Evolutionary conservation across 1,139 yeast genomes (phyloP), one percentile per base, ranked within the genome.

Genomic region (Ogataea hybrid): DNA sequence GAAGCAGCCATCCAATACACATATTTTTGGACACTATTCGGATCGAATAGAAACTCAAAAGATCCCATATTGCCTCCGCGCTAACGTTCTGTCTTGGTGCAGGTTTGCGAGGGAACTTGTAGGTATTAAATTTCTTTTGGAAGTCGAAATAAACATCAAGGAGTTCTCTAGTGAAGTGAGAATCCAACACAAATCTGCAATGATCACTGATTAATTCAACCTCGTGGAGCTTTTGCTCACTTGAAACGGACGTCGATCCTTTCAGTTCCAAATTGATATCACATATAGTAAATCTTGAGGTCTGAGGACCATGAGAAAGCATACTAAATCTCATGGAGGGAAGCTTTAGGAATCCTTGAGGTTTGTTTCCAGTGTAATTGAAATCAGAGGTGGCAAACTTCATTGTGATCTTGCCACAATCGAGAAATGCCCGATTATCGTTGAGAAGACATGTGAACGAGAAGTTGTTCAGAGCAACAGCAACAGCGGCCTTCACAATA

Each of bases 1-100:
- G 71, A 57, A 84, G 84, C 6, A 87, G 59, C 89, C 95, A 86
- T 0, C 95, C 95, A 27, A 83, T 47, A 53, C 94, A 84, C 48
- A 84, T 72, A 51, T 83, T 79, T 51, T 81, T 76, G 0, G 89
- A 75, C 9, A 81, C 61, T 35, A 85, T 70, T 43, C 79, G 84
- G 31, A 84, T 67, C 0, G 85, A 64, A 14, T 75, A 64, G 46
- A 75, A 68, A 8, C 62, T 60, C 37, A 61, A 39, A 55, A 55
- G 41, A 4, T 43, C 35, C 18, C 40, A 44, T 8, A 46, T 11
- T 6, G 46, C 41, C 9, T 41, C 47, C 2, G 28, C 30, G 20
- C 34, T 31, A 6, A 32, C 29, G 18, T 28, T 21, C 23, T 16
- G 27, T 5, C 10, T 17, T 8, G 30, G 38, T 14, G 28, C 3